Conservation (phyloP, 306 rosid species). For the Hippophae gyantsensis region DNA sequence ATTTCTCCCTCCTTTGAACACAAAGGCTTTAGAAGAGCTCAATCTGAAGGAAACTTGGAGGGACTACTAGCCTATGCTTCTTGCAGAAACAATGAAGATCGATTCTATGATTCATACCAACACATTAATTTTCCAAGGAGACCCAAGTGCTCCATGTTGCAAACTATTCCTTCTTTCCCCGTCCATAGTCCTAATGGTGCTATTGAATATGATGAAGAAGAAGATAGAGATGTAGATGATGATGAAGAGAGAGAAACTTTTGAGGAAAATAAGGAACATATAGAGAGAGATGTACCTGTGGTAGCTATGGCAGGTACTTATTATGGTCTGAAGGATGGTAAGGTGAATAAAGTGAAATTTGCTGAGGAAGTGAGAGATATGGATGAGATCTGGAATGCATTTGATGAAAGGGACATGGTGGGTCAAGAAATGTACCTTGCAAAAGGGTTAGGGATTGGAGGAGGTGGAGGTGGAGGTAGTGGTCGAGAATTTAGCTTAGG, state of each 20-base stretch:
- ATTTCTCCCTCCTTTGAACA: conserved; percentile 56
- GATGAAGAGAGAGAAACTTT: conserved; percentile 14
- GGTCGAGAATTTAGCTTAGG: no score
- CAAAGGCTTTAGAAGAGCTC: conserved; percentile 58
- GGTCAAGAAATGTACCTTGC: conserved; percentile 42
- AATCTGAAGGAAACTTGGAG: conserved; percentile 76
- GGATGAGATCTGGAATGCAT: conserved; percentile 27
- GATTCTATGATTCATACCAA: conserved; percentile 4
- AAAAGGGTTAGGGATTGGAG: conserved; percentile 47
- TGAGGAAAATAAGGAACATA: not conserved
- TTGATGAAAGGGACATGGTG: conserved; percentile 16
- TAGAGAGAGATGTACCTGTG: not conserved
- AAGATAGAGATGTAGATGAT: conserved; percentile 30
- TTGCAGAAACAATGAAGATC: conserved; percentile 30
- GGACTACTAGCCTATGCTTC: conserved; percentile 32
- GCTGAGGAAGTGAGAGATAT: conserved; percentile 23
- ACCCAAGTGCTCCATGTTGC: conserved; percentile 26
- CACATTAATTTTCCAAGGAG: conserved; percentile 19
- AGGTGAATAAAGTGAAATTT: conserved; percentile 17
- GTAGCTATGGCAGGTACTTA: conserved; percentile 8
- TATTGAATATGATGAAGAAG: conserved; percentile 33
- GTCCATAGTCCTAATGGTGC: conserved; percentile 11
- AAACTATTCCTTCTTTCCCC: conserved; percentile 56
- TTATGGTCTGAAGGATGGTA: conserved; percentile 11
- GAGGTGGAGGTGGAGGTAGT: not conserved